These are phyloP conservation scores for Phytophthora multivora DNA, from an alignment of 352 stramenopile genomes.

Conservation along the genomic window DNA sequence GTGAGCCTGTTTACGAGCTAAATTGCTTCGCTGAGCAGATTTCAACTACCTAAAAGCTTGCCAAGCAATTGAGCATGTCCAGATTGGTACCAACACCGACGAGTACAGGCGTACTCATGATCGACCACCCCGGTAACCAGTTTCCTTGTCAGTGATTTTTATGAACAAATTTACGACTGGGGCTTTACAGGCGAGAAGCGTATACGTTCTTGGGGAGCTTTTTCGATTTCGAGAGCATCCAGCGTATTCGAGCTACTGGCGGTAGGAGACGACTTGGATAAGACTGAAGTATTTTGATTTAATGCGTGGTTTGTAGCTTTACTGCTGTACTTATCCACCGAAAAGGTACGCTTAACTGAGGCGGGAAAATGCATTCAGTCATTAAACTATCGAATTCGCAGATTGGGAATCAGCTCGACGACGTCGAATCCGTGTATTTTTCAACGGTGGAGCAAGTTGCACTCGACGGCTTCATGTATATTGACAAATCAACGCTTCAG, in stretches of 20 bases:
- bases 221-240: conserved; percentile 80
- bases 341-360: conserved; percentile 53
- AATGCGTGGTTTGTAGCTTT: conserved; percentile 47
- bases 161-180: neutral
- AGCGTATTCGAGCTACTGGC: conserved; percentile 77
- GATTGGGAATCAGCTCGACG: conserved; percentile 86
- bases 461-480: conserved; percentile 82
- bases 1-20: no score
- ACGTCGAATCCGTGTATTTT: conserved; percentile 54
- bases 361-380: neutral
- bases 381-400: conserved; percentile 26
- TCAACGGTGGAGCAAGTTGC: conserved; percentile 65
- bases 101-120: conserved; percentile 25
- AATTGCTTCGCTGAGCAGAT: conserved; percentile 41
- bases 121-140: conserved; percentile 25
- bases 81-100: conserved; percentile 50
- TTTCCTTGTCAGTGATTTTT: neutral
- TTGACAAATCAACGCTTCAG: conserved; percentile 70
- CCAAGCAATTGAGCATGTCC: conserved; percentile 68
- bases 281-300: neutral
- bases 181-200: conserved; percentile 50
- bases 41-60: conserved; percentile 80
- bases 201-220: conserved; percentile 73
- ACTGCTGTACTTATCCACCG: conserved; percentile 61
- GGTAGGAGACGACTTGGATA: conserved; percentile 39